Evolutionary conservation across 163 green algal species (phyloP).

Genomic region (Volvox carteri): DNA sequence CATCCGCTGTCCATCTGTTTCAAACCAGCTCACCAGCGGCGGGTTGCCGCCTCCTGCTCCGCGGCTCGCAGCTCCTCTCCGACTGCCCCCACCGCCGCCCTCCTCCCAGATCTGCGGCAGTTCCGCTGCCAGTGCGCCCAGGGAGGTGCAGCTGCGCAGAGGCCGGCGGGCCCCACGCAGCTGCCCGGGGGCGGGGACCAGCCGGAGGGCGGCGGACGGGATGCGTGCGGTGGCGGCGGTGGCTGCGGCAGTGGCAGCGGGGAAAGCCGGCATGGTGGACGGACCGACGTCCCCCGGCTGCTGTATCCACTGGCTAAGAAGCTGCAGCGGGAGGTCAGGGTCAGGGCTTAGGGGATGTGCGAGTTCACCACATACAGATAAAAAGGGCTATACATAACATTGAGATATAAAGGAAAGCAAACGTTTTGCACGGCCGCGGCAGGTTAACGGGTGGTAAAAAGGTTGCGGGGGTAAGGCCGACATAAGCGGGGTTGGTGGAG

Average conservation of each 20-base stretch:
- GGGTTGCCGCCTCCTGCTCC: neutral
- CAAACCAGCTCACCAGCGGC: neutral
- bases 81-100: neutral
- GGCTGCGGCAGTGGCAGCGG: too few species aligned
- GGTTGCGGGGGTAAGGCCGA: too few species aligned
- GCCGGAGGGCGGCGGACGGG: neutral
- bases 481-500: too few species aligned
- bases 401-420: too few species aligned
- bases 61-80: neutral
- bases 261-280: neutral
- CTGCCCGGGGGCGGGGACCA: slow-evolving; percentile 17
- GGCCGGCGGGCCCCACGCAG: neutral
- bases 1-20: too few species aligned
- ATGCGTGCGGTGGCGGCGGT: too few species aligned
- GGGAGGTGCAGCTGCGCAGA: slow-evolving; percentile 33
- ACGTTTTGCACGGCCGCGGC: too few species aligned
- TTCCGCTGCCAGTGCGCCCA: slow-evolving; percentile 33
- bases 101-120: neutral
- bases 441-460: too few species aligned
- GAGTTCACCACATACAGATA: too few species aligned
- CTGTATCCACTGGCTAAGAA: slow-evolving; percentile 40
- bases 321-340: slow-evolving; percentile 21
- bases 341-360: too few species aligned
- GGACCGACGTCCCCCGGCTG: neutral
- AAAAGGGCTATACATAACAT: too few species aligned